Evolutionary conservation across 805 yeast genomes (phyloP).

Genomic region (Candida succiphila): DNA sequence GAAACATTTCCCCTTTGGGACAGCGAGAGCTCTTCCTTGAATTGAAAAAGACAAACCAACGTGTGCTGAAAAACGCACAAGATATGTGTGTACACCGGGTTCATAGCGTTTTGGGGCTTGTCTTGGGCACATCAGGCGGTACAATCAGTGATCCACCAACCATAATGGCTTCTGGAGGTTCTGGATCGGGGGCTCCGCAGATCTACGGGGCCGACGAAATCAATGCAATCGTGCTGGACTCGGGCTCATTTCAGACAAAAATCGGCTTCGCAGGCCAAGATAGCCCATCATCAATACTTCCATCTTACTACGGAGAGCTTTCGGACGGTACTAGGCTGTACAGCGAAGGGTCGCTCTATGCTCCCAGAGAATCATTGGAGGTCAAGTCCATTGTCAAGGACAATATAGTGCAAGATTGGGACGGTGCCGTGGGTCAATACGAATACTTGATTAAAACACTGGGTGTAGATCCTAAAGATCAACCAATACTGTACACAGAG

Average conservation of each 20-base stretch:
- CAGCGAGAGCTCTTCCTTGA: too few relatives aligned
- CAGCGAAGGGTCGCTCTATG: slow-evolving; percentile 20
- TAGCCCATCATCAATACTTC: slow-evolving; percentile 64
- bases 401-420: slow-evolving; percentile 74
- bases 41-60: too few relatives aligned
- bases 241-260: slow-evolving; percentile 77
- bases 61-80: too few relatives aligned
- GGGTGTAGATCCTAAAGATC: slow-evolving; percentile 46
- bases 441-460: slow-evolving; percentile 45
- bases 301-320: slow-evolving; percentile 51
- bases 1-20: too few relatives aligned
- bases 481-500: slow-evolving; percentile 77
- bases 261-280: slow-evolving; percentile 93
- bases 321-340: slow-evolving; percentile 13
- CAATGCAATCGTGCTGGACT: slow-evolving; percentile 83
- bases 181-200: slow-evolving; percentile 31
- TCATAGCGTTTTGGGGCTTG: too few relatives aligned
- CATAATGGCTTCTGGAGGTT: slow-evolving; percentile 1
- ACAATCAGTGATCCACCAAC: too few relatives aligned
- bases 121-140: too few relatives aligned
- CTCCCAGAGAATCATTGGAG: slow-evolving; percentile 42
- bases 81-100: too few relatives aligned
- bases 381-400: slow-evolving; percentile 51
- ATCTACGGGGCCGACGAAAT: slow-evolving; percentile 72
- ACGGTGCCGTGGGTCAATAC: slow-evolving; percentile 71